These are phyloP conservation scores for Gastrolobium villosum DNA, from an alignment of 306 rosid species.

Conservation along the genomic window DNA sequence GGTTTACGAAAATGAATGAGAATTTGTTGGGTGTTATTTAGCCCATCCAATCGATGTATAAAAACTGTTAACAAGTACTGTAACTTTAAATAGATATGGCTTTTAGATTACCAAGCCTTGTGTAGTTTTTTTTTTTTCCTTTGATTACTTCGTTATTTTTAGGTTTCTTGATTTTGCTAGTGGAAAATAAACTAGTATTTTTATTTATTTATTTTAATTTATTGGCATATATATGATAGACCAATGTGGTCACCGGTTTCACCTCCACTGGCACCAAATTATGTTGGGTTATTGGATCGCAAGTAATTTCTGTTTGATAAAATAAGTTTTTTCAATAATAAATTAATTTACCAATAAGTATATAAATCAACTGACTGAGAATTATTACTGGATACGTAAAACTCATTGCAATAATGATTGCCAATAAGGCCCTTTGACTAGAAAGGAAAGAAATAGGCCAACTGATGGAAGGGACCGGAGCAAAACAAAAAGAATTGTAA, in stretches of 20 bases:
- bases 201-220: not conserved
- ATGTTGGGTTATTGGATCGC: not conserved
- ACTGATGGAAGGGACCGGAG: too few relatives aligned
- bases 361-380: too few relatives aligned
- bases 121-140: conserved; percentile 36
- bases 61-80: conserved; percentile 71
- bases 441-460: too few relatives aligned
- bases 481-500: too few relatives aligned
- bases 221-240: not conserved
- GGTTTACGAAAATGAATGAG: conserved; percentile 63
- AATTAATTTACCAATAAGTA: too few relatives aligned
- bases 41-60: conserved; percentile 78
- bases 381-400: too few relatives aligned
- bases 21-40: conserved; percentile 69
- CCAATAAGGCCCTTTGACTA: too few relatives aligned
- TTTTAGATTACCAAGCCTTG: conserved; percentile 57
- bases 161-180: not conserved
- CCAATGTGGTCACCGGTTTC: not conserved
- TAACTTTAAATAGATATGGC: conserved; percentile 62
- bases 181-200: not conserved
- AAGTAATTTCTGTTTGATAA: too few relatives aligned
- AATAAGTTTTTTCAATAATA: too few relatives aligned
- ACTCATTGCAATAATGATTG: too few relatives aligned
- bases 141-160: not conserved
- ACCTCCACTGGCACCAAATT: not conserved